Evolutionary conservation across 495 filamentous ascomycete genomes (phyloP).

Genomic region (Letharia lupina): DNA sequence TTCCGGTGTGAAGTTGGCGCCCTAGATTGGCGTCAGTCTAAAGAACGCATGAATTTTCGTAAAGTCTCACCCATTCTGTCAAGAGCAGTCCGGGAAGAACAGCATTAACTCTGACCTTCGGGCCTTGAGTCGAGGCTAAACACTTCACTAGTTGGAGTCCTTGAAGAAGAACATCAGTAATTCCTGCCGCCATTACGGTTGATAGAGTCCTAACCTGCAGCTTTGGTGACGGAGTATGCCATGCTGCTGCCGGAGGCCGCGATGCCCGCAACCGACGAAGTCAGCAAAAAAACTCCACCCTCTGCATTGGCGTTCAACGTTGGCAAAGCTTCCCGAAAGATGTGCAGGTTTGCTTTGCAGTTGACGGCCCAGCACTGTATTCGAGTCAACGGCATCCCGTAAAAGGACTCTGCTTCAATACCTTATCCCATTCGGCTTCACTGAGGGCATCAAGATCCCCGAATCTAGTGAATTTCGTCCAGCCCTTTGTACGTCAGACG

Average conservation of each 20-base stretch:
- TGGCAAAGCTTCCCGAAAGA: constrained; percentile 54
- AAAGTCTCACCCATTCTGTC: constrained; percentile 58
- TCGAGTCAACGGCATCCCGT: not conserved
- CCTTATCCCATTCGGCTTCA: constrained; percentile 65
- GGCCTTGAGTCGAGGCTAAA: constrained; percentile 57
- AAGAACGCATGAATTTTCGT: constrained; percentile 1
- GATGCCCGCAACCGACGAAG: constrained; percentile 54
- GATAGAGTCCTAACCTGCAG: constrained; percentile 39
- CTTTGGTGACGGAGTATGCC: constrained; percentile 60
- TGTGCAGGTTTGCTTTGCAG: constrained; percentile 55
- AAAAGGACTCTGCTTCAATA: constrained; percentile 22
- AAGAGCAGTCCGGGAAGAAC: constrained; percentile 57
- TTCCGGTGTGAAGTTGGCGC: constrained; percentile 38
- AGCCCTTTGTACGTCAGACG: constrained; percentile 40
- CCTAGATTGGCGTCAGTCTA: constrained; percentile 29
- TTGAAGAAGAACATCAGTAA: constrained; percentile 12
- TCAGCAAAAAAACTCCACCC: constrained; percentile 61
- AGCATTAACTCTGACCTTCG: constrained; percentile 59
- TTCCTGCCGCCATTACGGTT: not conserved
- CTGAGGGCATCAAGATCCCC: constrained; percentile 53
- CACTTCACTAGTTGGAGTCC: constrained; percentile 66
- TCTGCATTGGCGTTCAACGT: constrained; percentile 61
- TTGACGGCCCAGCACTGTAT: constrained; percentile 57
- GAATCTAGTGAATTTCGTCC: constrained; percentile 57
- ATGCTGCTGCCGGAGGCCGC: constrained; percentile 47